A percentile compares a stretch with the other conserved stretches of the same genome.
Evolutionary conservation across 805 yeast species (phyloP).

Genomic region (Yamadazyma ubonensis): DNA sequence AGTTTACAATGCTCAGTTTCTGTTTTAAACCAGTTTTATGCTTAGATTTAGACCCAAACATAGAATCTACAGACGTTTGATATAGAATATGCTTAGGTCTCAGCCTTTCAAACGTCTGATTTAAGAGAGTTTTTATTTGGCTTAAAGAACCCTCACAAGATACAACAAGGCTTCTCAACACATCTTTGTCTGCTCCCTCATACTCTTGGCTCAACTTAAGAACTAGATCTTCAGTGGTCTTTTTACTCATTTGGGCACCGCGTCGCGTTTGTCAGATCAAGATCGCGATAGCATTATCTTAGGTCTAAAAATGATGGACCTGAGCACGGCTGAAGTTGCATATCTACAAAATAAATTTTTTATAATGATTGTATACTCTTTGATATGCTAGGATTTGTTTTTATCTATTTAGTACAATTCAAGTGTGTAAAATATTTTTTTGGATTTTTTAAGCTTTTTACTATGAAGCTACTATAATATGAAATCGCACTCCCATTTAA

Average conservation of each 20-base stretch:
- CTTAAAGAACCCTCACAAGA: slow-evolving; percentile 54
- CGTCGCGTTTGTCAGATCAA: slow-evolving; percentile 1
- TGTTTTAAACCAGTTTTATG: no score
- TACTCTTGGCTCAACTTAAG: slow-evolving; percentile 32
- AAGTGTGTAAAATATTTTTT: no score
- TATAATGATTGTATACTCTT: no score
- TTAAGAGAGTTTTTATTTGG: slow-evolving; percentile 40
- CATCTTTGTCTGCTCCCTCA: slow-evolving; percentile 43
- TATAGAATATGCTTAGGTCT: slow-evolving; percentile 14
- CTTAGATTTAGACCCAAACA: slow-evolving; percentile 4
- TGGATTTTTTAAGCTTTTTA: no score
- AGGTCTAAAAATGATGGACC: no score
- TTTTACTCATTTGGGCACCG: slow-evolving; percentile 1
- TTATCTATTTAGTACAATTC: no score
- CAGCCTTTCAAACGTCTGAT: slow-evolving; percentile 27
- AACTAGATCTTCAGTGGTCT: slow-evolving; percentile 28
- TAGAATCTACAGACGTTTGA: slow-evolving; percentile 17
- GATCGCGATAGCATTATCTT: not conserved
- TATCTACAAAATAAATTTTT: no score
- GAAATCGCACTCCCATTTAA: no score
- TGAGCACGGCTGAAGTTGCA: no score
- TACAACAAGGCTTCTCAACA: slow-evolving; percentile 50
- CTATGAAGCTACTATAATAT: no score
- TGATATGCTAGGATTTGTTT: no score
- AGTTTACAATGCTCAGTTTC: no score